Percentiles rank a stretch among this genome's conserved stretches.
Conservation (phyloP, 192 early-diverging fungal genomes). For the Mortierella hygrophila region DNA sequence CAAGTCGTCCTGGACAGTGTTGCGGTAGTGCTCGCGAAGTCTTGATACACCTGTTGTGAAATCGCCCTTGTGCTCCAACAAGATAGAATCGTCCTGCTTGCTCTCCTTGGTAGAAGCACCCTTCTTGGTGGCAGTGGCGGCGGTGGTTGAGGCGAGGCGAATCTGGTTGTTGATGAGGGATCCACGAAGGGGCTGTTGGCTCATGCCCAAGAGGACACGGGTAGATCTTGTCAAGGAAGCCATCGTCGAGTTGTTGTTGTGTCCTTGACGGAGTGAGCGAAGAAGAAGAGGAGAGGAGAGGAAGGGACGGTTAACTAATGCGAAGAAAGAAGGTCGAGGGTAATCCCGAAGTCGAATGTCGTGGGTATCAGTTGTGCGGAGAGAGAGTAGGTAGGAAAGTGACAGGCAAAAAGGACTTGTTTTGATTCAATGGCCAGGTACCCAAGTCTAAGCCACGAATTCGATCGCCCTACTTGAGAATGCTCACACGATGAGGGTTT, state of each 20-base stretch:
- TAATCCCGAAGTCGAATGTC: background rate
- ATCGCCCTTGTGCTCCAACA: constrained; percentile 18
- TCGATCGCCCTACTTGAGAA: background rate
- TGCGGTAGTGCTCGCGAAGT: constrained; percentile 64
- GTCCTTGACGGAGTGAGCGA: background rate
- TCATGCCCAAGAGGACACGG: background rate
- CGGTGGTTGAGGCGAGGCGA: constrained; percentile 27
- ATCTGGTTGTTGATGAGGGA: constrained; percentile 19
- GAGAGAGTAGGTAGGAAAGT: background rate
- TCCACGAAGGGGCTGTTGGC: background rate
- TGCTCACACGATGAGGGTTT: background rate
- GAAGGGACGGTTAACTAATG: background rate
- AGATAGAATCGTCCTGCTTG: constrained; percentile 15
- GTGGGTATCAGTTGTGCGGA: background rate
- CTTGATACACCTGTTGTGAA: constrained; percentile 47
- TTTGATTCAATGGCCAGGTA: constrained; percentile 7
- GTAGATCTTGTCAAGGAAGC: constrained; percentile 18
- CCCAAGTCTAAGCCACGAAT: background rate
- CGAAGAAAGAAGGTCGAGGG: background rate
- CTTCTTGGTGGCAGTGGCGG: constrained; percentile 21
- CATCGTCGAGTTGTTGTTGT: background rate
- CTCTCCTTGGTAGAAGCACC: background rate
- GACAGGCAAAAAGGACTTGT: constrained; percentile 5
- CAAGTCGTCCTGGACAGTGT: constrained; percentile 64
- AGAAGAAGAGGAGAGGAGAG: background rate